phyloP scores from a whole-genome alignment of 345 rosid genomes.

The Pugionium cornutum region DNA sequence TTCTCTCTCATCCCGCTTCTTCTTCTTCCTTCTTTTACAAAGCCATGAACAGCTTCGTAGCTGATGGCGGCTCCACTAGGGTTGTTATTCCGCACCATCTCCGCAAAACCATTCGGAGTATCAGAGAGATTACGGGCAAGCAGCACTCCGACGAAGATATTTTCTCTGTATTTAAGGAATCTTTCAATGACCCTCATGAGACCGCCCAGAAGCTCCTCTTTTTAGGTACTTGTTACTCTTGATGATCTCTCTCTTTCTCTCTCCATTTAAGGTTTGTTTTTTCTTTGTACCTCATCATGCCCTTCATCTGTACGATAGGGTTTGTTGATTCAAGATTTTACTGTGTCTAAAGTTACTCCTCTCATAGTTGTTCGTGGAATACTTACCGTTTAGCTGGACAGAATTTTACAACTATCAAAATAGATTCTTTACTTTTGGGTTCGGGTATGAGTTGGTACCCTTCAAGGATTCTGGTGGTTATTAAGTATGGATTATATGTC shows the following conservation, averaged over 20 bases:
- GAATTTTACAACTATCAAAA: constrained; percentile 3
- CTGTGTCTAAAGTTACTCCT: too few relatives aligned
- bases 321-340: constrained; percentile 4
- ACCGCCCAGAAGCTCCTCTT: constrained; percentile 74
- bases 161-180: constrained; percentile 64
- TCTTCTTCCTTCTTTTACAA: constrained; percentile 2
- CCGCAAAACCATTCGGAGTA: constrained; percentile 59
- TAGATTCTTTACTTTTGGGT: background rate
- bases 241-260: background rate
- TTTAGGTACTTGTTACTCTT: constrained; percentile 49
- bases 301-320: constrained; percentile 12
- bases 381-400: constrained; percentile 4
- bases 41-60: constrained; percentile 50
- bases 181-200: constrained; percentile 81
- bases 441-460: background rate
- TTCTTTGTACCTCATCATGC: background rate
- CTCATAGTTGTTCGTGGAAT: background rate
- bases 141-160: constrained; percentile 87
- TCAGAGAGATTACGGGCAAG: constrained; percentile 75
- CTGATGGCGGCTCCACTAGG: constrained; percentile 53
- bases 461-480: constrained; percentile 22
- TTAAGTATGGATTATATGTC: background rate
- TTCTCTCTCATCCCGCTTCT: constrained; percentile 13
- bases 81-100: constrained; percentile 58
- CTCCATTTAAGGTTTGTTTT: background rate